Conservation (phyloP, 2,329 filamentous ascomycete species). For the Fusarium lateritium region DNA sequence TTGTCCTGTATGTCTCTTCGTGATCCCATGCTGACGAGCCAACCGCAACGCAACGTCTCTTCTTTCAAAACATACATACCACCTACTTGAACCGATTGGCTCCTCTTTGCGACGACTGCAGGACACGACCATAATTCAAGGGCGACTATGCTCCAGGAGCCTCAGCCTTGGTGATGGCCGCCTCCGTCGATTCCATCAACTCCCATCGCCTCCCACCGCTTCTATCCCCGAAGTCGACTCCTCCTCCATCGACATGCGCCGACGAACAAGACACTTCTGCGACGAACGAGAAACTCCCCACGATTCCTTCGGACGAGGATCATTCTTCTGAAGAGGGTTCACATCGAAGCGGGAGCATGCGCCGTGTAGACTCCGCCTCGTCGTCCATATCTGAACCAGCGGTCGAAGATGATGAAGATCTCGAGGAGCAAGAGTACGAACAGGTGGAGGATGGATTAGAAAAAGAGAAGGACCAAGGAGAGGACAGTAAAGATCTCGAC, state of each 20-base stretch:
- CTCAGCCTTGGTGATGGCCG: constrained; percentile 48
- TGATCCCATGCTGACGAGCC: constrained; percentile 17
- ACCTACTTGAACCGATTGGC: background rate
- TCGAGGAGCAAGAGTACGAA: constrained; percentile 11
- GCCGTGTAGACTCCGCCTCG: constrained; percentile 46
- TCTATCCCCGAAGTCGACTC: constrained; percentile 24
- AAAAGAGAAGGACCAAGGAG: constrained; percentile 17
- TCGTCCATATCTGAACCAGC: constrained; percentile 52
- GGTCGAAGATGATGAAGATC: constrained; percentile 41
- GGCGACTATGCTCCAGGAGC: constrained; percentile 38
- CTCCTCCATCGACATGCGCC: constrained; percentile 34
- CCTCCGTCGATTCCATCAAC: constrained; percentile 44
- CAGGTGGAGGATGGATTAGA: constrained; percentile 14
- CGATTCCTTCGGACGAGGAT: constrained; percentile 52
- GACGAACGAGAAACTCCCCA: constrained; percentile 30
- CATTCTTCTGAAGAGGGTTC: constrained; percentile 52
- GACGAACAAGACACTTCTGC: constrained; percentile 8
- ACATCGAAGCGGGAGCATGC: constrained; percentile 40
- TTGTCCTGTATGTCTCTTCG: constrained; percentile 5
- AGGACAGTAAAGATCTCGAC: constrained; percentile 13
- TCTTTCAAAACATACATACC: constrained; percentile 10
- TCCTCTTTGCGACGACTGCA: background rate
- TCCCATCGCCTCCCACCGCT: constrained; percentile 41
- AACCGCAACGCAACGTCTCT: constrained; percentile 9
- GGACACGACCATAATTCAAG: background rate